Evolutionary conservation across 352 stramenopile species (phyloP).

Genomic region (Phytophthora colocasiae): DNA sequence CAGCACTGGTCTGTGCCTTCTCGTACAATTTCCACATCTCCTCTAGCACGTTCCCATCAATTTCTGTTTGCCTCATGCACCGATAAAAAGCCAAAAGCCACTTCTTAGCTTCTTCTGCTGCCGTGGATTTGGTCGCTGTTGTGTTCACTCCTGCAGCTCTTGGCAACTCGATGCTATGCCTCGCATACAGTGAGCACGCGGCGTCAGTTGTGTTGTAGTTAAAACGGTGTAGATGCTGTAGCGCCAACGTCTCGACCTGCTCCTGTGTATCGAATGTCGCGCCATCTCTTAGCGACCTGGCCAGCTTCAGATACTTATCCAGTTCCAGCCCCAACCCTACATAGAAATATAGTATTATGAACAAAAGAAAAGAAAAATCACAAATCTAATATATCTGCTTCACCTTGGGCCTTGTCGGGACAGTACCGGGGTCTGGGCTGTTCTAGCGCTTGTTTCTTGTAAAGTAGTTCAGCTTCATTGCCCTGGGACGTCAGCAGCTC

Average conservation of each 20-base stretch:
- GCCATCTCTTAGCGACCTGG: constrained; percentile 72
- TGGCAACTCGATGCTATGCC: constrained; percentile 80
- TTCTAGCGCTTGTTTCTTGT: constrained; percentile 40
- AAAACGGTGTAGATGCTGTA: constrained; percentile 85
- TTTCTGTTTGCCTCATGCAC: constrained; percentile 48
- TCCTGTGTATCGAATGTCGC: constrained; percentile 84
- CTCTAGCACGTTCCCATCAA: constrained; percentile 50
- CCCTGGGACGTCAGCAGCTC: constrained; percentile 42
- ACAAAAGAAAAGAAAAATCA: constrained; percentile 2
- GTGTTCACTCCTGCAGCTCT: constrained; percentile 20
- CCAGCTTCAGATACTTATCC: constrained; percentile 85
- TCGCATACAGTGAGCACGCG: constrained; percentile 82
- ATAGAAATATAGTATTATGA: constrained; percentile 7
- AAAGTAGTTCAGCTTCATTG: constrained; percentile 26
- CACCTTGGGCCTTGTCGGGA: constrained; percentile 64
- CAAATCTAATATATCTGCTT: background rate
- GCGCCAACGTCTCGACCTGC: constrained; percentile 69
- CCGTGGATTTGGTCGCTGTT: constrained; percentile 19
- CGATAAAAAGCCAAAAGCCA: constrained; percentile 78
- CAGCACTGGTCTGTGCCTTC: constrained; percentile 32
- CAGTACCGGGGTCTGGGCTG: constrained; percentile 51
- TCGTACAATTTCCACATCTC: constrained; percentile 52
- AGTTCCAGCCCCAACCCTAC: constrained; percentile 66
- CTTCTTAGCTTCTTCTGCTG: constrained; percentile 54
- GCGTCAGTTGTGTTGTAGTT: constrained; percentile 83